Conservation (phyloP, 2,329 filamentous ascomycete species). For the Stylonectria norvegica region DNA sequence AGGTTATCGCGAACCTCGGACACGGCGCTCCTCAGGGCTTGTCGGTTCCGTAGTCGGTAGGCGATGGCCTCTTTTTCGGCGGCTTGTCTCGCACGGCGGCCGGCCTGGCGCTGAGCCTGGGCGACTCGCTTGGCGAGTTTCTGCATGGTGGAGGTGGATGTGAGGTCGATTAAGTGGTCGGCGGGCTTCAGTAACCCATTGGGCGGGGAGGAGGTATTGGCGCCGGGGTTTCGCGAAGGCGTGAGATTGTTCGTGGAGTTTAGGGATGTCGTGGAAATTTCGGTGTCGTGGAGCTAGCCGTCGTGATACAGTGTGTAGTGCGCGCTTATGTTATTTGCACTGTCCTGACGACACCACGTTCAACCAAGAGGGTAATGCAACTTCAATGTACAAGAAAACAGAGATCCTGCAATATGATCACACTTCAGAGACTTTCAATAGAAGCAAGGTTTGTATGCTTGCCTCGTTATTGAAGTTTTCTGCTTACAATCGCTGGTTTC, state of each 20-base stretch:
- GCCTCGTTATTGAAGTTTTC: no score
- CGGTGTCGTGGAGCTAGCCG: constrained; percentile 20
- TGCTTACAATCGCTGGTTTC: no score
- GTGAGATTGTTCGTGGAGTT: constrained; percentile 25
- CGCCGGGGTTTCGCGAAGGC: constrained; percentile 22
- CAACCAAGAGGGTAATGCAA: no score
- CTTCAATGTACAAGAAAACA: no score
- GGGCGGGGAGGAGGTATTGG: constrained; percentile 20
- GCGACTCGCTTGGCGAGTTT: constrained; percentile 65
- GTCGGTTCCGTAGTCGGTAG: constrained; percentile 30
- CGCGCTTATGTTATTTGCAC: constrained; percentile 6
- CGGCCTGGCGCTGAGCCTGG: constrained; percentile 63
- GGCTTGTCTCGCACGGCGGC: constrained; percentile 43
- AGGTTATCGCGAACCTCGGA: constrained; percentile 35
- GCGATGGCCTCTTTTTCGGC: constrained; percentile 31
- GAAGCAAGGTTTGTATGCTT: no score
- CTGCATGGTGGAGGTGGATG: constrained; percentile 61
- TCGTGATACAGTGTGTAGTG: constrained; percentile 1
- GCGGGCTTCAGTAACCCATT: constrained; percentile 26
- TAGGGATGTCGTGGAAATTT: constrained; percentile 26
- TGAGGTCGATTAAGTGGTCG: constrained; percentile 9
- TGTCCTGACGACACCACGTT: constrained; percentile 9
- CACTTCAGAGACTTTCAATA: no score
- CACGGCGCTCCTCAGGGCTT: constrained; percentile 29
- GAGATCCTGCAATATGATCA: no score